These are phyloP conservation scores for Zoysia matrella DNA, from an alignment of 202 grass and related monocot species.

Conservation along the genomic window DNA sequence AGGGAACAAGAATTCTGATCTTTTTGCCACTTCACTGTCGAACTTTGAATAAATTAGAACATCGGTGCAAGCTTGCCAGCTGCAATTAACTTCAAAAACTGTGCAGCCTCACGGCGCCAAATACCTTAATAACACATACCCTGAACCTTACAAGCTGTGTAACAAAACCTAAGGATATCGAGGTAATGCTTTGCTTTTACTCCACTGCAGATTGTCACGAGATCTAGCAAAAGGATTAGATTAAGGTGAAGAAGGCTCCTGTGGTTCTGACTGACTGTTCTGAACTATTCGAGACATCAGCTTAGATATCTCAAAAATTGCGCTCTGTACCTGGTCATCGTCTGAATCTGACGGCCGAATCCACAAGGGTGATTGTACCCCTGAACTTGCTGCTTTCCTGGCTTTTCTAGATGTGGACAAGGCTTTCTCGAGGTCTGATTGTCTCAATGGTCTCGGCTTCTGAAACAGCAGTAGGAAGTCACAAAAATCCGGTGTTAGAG, in stretches of 20 bases:
- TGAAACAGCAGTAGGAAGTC: slow-evolving; percentile 44
- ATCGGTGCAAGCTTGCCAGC: slow-evolving; percentile 49
- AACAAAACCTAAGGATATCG: slow-evolving; percentile 50
- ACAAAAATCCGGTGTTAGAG: slow-evolving; percentile 11
- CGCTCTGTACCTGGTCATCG: slow-evolving; percentile 79
- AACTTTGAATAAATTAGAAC: slow-evolving; percentile 12
- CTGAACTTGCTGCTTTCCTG: slow-evolving; percentile 47
- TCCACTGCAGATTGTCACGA: slow-evolving; percentile 55
- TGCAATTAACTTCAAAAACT: slow-evolving; percentile 58
- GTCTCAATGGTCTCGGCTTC: slow-evolving; percentile 74
- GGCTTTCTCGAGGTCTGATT: slow-evolving; percentile 79
- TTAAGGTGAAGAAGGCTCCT: slow-evolving; percentile 76
- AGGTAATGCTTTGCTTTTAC: slow-evolving; percentile 46
- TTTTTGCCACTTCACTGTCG: background rate
- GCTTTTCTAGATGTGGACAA: slow-evolving; percentile 76
- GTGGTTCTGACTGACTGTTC: slow-evolving; percentile 72
- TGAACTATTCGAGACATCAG: slow-evolving; percentile 88
- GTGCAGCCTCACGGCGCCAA: slow-evolving; percentile 36
- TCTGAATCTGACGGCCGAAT: slow-evolving; percentile 65
- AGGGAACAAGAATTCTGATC: slow-evolving; percentile 13
- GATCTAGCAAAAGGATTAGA: slow-evolving; percentile 69
- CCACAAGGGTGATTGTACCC: slow-evolving; percentile 62
- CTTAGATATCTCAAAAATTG: slow-evolving; percentile 95
- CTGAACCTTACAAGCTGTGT: slow-evolving; percentile 40
- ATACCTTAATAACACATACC: slow-evolving; percentile 32